Base-by-base conservation (phyloP, 306 rosid genomes). In the Vicia sativa region DNA sequence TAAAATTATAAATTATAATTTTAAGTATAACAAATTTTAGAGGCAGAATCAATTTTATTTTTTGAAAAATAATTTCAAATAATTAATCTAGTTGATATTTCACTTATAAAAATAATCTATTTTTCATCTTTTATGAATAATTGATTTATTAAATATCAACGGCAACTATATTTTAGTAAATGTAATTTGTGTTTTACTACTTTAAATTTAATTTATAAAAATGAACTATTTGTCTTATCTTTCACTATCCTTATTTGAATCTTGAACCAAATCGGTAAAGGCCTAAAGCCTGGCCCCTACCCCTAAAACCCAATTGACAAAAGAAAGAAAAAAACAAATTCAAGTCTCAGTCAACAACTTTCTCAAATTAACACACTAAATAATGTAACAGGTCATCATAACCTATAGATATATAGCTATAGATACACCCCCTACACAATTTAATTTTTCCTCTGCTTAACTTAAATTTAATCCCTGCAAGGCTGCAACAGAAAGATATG, bases 401-500 rank as follows among this genome's bases (percentile, higher is more conserved):
- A 71, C 75, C 85, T 61, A 59, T n/a, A 9, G 18, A 12, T 21
- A 8, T 72, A 72, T 54, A 53, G 9, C 15, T 41, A 78, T 72
- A 79, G 38, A 34, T 34, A 34, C 2, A 34, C 38, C 38, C 79
- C 69, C 70, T 44, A 2, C 35, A 28, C 63, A 2, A 4, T 14
- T 37, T 35, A 25, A 11, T 5, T 41, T 65, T 44, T 41, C 18
- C 46, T 62, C 68, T 70, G 79, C 72, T 59, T 48, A 66, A 71
- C 82, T 81, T 65, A 31, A 45, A 52, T 52, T 52, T 21, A 61
- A 68, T 21, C 15, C 60, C 80, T 67, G 76, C 76, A 79, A 79
- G 42, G 61, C 76, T 79, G 83, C 75, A 67, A 60, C 80, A 45
- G 74, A 82, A 82, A 82, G 80, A 81, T 74, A 71, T 70, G 73